Evolutionary conservation across 75 land plant genomes (phyloP), one percentile per base, ranked within the genome.

Genomic region (Picea glauca): DNA sequence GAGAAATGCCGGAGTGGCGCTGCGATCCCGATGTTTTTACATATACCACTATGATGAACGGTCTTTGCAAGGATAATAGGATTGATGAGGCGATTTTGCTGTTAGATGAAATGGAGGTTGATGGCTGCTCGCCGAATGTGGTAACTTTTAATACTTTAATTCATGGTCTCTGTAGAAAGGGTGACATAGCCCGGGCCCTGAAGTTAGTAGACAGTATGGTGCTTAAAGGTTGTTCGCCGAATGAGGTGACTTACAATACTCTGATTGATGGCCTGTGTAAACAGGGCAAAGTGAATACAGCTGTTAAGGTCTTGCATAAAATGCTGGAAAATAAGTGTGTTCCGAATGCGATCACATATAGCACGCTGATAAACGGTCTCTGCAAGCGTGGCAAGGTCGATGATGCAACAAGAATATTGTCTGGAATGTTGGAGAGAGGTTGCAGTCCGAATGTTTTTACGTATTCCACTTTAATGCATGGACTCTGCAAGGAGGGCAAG

Each of bases 51-150:
- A 64, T 94, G 77, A 88, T 94, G 80, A 82, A 83, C 72, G 87
- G 87, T n/a, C 73, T 90, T 61, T 84, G 89, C 54, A 80, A 79
- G 63, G 89, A 82, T 35, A 79, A 79, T 43, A 80, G 88, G 76
- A 75, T 86, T 40, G 80, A 88, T 60, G 94, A 89, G 62, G 96
- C 94, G 4, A 61, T 84, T 21, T 78, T 80, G 5, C 60, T 93
- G 77, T 77, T 93, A 72, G 93, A 93, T 82, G 91, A 91, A 72
- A 93, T 93, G 90, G 86, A 82, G 68, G 62, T 81, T 3, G 89
- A 90, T 35, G 92, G 92, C 0, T 84, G 85, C 38, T 58, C 66
- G 6, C 96, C 96, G 9, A 82, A 65, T 58, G 73, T 82, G 0
- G 90, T 85, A 4, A 82, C 80, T 20, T 94, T 80, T 68, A 92